A percentile compares a stretch with the other conserved stretches of the same genome.
Evolutionary conservation across 495 filamentous ascomycete species (phyloP).

Genomic region (Trichoderma gamsii): DNA sequence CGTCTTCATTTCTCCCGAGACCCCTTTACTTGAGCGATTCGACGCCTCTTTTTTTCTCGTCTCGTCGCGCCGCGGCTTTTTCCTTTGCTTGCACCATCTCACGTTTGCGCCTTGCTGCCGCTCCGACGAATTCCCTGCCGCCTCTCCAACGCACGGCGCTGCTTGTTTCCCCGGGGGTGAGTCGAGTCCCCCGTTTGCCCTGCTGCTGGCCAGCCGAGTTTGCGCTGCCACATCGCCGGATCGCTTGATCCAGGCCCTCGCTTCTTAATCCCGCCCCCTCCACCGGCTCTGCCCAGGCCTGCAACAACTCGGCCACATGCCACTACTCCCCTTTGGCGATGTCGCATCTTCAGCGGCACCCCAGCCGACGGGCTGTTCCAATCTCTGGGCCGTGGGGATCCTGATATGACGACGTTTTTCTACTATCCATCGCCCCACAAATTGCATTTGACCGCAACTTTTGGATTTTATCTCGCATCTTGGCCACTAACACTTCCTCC

Average conservation of each 20-base stretch:
- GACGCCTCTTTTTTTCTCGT: conserved; percentile 3
- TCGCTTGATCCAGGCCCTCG: conserved; percentile 12
- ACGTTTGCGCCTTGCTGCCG: not conserved
- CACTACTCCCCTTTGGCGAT: not conserved
- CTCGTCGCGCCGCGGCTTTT: conserved; percentile 13
- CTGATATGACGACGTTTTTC: conserved; percentile 13
- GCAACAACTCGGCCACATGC: not conserved
- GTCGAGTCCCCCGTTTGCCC: not conserved
- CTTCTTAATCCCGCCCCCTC: conserved; percentile 1
- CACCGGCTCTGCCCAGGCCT: not conserved
- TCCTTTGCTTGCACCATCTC: too few relatives aligned
- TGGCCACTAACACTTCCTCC: not conserved
- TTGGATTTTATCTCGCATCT: conserved; percentile 15
- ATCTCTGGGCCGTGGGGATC: conserved; percentile 6
- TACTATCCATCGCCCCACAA: conserved; percentile 9
- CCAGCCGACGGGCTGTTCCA: not conserved
- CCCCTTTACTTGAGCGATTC: conserved; percentile 11
- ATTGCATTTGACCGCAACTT: conserved; percentile 14
- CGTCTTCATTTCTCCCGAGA: conserved; percentile 14
- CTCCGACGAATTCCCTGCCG: not conserved
- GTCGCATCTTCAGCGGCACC: not conserved
- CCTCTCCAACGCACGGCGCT: not conserved
- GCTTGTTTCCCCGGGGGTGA: conserved; percentile 4
- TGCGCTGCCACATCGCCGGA: not conserved
- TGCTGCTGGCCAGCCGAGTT: not conserved